Conservation (phyloP, 2,329 filamentous ascomycete genomes). For the Mollisia scopiformis region DNA sequence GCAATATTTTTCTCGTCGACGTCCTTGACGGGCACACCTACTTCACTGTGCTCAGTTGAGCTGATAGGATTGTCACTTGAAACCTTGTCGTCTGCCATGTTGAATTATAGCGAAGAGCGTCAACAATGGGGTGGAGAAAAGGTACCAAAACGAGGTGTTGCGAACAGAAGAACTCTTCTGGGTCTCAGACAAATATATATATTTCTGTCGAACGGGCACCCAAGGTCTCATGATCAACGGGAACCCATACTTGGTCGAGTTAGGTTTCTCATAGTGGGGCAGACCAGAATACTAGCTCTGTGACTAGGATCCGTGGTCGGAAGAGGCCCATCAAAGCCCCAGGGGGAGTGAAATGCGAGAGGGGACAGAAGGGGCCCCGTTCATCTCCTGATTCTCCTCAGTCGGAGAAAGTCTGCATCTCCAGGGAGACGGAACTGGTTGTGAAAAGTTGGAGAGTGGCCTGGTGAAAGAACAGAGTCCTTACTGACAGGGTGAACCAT, state of each 20-base stretch:
- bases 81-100: constrained; percentile 21
- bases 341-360: neutral
- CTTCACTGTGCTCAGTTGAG: constrained; percentile 19
- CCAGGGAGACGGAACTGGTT: constrained; percentile 3
- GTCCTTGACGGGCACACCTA: constrained; percentile 7
- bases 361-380: neutral
- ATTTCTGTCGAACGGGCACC: neutral
- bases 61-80: constrained; percentile 20
- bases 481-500: too few species aligned
- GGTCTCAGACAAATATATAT: neutral
- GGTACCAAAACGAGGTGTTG: too few species aligned
- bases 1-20: constrained; percentile 21
- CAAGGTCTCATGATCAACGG: constrained; percentile 10
- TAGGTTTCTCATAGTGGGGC: constrained; percentile 5
- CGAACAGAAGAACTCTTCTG: neutral
- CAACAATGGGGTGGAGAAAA: too few species aligned
- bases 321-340: too few species aligned
- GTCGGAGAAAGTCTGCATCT: constrained; percentile 13
- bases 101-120: neutral
- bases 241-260: neutral
- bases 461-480: neutral
- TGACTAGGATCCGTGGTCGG: neutral
- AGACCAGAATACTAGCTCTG: neutral
- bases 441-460: constrained; percentile 2
- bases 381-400: constrained; percentile 10